Percentiles rank a stretch among this genome's conserved stretches.
These are phyloP conservation scores for Trichosanthes truncata DNA, from an alignment of 306 rosid species.

Conservation along the genomic window DNA sequence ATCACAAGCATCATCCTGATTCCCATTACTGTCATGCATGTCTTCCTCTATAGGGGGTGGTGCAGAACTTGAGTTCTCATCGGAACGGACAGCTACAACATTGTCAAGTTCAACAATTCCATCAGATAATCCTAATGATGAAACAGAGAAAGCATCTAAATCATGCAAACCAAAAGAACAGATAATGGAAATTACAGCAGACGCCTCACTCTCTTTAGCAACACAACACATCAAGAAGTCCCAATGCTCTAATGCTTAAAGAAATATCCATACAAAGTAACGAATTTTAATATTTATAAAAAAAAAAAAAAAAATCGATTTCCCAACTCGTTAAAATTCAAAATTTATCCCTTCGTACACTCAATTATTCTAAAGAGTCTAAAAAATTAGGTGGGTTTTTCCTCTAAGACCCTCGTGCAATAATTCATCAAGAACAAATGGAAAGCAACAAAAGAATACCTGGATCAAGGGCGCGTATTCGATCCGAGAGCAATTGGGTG, in stretches of 20 bases:
- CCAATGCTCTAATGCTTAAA: not conserved
- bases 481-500: constrained; percentile 49
- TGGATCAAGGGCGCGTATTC: constrained; percentile 57
- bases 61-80: constrained; percentile 7
- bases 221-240: not conserved
- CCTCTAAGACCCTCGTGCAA: not conserved
- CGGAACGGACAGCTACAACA: constrained; percentile 1
- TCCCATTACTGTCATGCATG: constrained; percentile 12
- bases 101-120: constrained; percentile 22
- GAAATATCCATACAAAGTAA: not conserved
- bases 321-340: not conserved
- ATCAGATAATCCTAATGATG: not conserved
- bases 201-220: not conserved
- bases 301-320: not conserved
- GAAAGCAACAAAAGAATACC: constrained; percentile 24
- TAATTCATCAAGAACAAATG: not conserved
- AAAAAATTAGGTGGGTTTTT: not conserved
- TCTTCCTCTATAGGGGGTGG: not conserved
- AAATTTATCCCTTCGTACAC: not conserved
- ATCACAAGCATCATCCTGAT: constrained; percentile 31
- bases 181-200: not conserved
- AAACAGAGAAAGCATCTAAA: not conserved
- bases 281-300: not conserved
- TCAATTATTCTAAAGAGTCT: not conserved
- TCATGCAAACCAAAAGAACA: not conserved